phyloP scores from a whole-genome alignment of 306 rosid species.

The Carpinus viminea region DNA sequence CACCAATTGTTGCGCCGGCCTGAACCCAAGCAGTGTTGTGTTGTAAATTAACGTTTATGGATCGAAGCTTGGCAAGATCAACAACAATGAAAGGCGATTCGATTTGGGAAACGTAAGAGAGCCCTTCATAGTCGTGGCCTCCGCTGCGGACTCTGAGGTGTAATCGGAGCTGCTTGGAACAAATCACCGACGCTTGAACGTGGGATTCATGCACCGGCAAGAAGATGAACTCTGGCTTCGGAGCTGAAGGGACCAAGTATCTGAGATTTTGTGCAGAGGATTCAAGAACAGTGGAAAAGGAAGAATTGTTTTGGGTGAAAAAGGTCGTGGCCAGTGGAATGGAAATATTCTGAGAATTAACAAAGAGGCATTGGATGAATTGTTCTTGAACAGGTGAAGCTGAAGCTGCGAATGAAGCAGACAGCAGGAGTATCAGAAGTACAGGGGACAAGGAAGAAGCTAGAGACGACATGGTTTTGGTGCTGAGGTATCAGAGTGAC shows the following conservation, averaged over 20 bases:
- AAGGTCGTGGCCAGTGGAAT: conserved; percentile 39
- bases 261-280: conserved; percentile 65
- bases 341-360: conserved; percentile 34
- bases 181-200: conserved; percentile 63
- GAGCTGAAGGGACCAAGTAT: conserved; percentile 49
- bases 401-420: conserved; percentile 38
- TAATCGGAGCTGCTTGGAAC: conserved; percentile 56
- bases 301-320: conserved; percentile 35
- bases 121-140: conserved; percentile 91
- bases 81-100: conserved; percentile 60
- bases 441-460: conserved; percentile 19
- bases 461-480: conserved; percentile 39
- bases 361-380: conserved; percentile 46
- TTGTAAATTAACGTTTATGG: conserved; percentile 38
- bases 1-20: conserved; percentile 79
- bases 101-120: conserved; percentile 60
- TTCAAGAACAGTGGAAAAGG: conserved; percentile 39
- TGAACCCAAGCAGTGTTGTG: conserved; percentile 71
- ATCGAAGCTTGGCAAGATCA: conserved; percentile 63
- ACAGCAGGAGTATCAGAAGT: conserved; percentile 27
- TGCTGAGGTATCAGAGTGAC: conserved; percentile 8
- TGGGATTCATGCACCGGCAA: conserved; percentile 58
- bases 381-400: conserved; percentile 36
- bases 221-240: conserved; percentile 75
- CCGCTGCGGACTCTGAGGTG: conserved; percentile 74